Conservation (phyloP, 2,329 filamentous ascomycete genomes). For the Fusarium torulosum region DNA sequence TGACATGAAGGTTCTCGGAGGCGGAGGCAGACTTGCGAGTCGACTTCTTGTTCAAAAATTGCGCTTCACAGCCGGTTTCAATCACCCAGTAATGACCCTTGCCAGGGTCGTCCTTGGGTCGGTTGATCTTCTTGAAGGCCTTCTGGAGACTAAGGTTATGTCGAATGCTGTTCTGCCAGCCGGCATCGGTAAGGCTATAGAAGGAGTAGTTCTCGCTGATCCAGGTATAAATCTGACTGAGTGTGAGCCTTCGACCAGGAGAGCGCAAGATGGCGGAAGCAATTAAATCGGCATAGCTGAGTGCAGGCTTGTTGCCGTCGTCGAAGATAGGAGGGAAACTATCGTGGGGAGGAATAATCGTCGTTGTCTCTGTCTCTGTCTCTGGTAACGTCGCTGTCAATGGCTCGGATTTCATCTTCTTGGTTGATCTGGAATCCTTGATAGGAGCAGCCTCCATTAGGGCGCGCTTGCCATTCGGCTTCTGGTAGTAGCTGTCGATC, state of each 20-base stretch:
- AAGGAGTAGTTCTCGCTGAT: constrained; percentile 95
- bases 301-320: constrained; percentile 87
- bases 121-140: constrained; percentile 93
- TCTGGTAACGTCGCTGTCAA: neutral
- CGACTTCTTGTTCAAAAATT: constrained; percentile 90
- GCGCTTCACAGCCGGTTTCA: constrained; percentile 86
- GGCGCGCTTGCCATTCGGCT: constrained; percentile 68
- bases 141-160: constrained; percentile 98
- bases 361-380: constrained; percentile 7
- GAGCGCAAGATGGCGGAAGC: constrained; percentile 96
- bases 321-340: constrained; percentile 87
- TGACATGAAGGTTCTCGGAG: constrained; percentile 69
- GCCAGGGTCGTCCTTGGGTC: constrained; percentile 95
- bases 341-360: constrained; percentile 72
- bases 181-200: constrained; percentile 85
- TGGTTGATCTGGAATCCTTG: constrained; percentile 74
- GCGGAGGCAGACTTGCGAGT: constrained; percentile 68
- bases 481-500: constrained; percentile 66
- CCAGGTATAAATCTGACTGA: constrained; percentile 99
- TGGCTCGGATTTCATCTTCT: constrained; percentile 75
- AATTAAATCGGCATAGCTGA: constrained; percentile 95
- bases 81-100: constrained; percentile 99
- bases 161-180: constrained; percentile 99
- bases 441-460: constrained; percentile 80
- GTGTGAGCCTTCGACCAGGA: constrained; percentile 83